Percentiles rank a stretch among this genome's conserved stretches.
Conservation (phyloP, 106 monocot genomes). For the Alisma plantagoaquatica region DNA sequence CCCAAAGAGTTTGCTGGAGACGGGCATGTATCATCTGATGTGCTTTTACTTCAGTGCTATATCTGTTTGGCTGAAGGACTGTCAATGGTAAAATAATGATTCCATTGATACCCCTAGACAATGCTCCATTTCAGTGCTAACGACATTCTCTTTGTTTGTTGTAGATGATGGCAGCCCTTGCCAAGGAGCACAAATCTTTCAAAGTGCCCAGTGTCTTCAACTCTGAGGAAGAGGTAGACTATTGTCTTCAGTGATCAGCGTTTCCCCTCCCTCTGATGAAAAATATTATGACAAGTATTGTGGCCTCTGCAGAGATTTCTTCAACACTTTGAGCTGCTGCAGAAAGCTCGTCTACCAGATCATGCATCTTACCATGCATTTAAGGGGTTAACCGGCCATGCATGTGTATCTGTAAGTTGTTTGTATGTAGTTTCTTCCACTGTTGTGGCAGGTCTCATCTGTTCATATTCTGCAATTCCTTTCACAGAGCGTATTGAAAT, state of each 20-base stretch:
- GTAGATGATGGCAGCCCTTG: constrained; percentile 77
- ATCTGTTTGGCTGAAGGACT: constrained; percentile 69
- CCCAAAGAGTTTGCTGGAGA: constrained; percentile 42
- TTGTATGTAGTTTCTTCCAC: neutral
- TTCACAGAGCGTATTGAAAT: constrained; percentile 39
- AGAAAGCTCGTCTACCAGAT: constrained; percentile 79
- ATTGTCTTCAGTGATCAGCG: neutral
- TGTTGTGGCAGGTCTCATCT: neutral
- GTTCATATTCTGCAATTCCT: neutral
- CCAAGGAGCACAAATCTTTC: constrained; percentile 49
- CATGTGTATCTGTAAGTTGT: constrained; percentile 59
- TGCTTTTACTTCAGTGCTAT: constrained; percentile 76
- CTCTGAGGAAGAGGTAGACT: constrained; percentile 66
- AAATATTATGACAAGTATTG: no score
- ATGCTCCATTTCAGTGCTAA: no score
- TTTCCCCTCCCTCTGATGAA: no score
- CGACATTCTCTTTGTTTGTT: neutral
- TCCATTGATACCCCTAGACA: no score
- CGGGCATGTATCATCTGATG: constrained; percentile 27
- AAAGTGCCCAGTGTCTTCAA: constrained; percentile 58
- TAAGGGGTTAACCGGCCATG: constrained; percentile 52
- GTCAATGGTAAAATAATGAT: constrained; percentile 63
- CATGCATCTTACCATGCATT: constrained; percentile 61
- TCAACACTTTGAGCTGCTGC: constrained; percentile 94
- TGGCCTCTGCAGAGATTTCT: constrained; percentile 54